Evolutionary conservation across 208 protist genomes (phyloP), one percentile per base, ranked within the genome.

Genomic region (Plasmodiophora brassicae): DNA sequence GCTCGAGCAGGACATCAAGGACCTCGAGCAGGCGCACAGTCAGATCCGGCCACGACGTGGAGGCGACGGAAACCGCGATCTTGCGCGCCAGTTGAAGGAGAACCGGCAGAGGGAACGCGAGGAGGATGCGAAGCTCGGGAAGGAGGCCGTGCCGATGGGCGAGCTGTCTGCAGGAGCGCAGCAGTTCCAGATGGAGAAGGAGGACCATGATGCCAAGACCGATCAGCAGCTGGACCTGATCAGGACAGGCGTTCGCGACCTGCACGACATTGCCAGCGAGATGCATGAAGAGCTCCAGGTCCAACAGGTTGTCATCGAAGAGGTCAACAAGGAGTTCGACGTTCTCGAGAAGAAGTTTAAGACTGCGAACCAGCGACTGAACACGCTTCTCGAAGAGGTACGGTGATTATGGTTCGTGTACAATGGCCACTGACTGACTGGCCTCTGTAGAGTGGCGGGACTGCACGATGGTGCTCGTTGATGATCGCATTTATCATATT

Each of bases 291-390:
- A 78, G n/a, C 65, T 78, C 65, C 32, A 78, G 32, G 65, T 78
- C 41, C 65, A 78, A 78, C 32, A n/a, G 14, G 65, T 78, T 38
- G 65, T 78, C n/a, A 78, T 38, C 5, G 14, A 78, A 32, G 65
- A 78, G n/a, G 41, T 78, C 65, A 78, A 78, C 65, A 78, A 78
- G n/a, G 32, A 78, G n/a, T 78, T 78, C n/a, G 65, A 78, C 41
- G 65, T 78, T 78, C n/a, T 78, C 5, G 65, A 78, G 10, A 78
- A 78, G 65, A 78, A 78, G n/a, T 78, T 78, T 38, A 5, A 32
- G n/a, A 78, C 65, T 38, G 65, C 65, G 5, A 78, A 78, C n/a
- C 65, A 78, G n/a, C 5, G 65, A 78, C 32, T 78, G 65, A 78
- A 5, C 14, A 78, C 65, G n/a, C n/a, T 78, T n/a, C 65, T 78